Evolutionary conservation across 2,329 filamentous ascomycete species (phyloP).

Genomic region (Fusarium sp.): DNA sequence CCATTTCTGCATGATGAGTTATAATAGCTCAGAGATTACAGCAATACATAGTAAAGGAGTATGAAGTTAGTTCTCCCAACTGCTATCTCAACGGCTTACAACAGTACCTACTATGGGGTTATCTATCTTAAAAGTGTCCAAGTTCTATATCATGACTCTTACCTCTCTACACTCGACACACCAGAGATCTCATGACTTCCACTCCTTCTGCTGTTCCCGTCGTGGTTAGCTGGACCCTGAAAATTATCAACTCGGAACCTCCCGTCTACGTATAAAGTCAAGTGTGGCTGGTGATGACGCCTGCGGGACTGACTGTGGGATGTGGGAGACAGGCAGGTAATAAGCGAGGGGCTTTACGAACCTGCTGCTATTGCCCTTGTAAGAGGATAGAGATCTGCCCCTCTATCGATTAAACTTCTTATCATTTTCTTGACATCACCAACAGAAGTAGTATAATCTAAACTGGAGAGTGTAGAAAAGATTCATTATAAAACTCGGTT

Average conservation of each 20-base stretch:
- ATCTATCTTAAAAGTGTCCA: not conserved
- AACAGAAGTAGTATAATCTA: not conserved
- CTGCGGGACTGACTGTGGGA: conserved; percentile 11
- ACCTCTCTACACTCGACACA: not conserved
- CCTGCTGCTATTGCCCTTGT: conserved; percentile 12
- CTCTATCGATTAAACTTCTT: conserved; percentile 33
- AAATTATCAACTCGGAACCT: conserved; percentile 24
- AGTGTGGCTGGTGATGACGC: conserved; percentile 36
- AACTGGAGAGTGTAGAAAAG: not conserved
- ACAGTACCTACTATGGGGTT: no score
- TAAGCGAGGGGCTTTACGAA: conserved; percentile 37
- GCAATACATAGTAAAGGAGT: not conserved
- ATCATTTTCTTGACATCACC: conserved; percentile 18
- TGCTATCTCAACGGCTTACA: no score
- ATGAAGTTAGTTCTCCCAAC: not conserved
- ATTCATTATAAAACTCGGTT: not conserved
- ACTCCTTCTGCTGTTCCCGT: not conserved
- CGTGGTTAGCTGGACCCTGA: conserved; percentile 33
- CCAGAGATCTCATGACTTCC: not conserved
- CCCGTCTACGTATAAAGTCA: conserved; percentile 13
- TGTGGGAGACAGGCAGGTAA: not conserved
- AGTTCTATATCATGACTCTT: not conserved
- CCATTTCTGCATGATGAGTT: not conserved
- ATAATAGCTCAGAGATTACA: not conserved
- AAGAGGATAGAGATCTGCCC: conserved; percentile 18